These are phyloP conservation scores for Aureobasidium melanogenum DNA, from an alignment of 2,329 filamentous ascomycete species.

Conservation along the genomic window DNA sequence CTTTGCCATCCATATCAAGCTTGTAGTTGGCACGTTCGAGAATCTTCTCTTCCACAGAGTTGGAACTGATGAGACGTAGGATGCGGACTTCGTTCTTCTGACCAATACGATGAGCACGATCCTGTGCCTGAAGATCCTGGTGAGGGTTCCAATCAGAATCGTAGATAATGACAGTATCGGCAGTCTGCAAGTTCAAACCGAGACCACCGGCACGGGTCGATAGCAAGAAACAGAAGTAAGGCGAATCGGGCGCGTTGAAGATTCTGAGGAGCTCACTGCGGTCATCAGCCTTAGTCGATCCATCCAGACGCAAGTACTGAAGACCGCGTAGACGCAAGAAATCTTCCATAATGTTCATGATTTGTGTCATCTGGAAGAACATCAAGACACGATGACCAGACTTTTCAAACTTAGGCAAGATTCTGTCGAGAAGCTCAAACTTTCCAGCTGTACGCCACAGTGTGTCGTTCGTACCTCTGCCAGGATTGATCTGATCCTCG, in stretches of 20 bases:
- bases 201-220: conserved; percentile 97
- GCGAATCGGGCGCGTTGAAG: conserved; percentile 84
- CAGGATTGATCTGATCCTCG: conserved; percentile 94
- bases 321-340: conserved; percentile 78
- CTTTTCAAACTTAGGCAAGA: conserved; percentile 85
- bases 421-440: conserved; percentile 87
- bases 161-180: conserved; percentile 98
- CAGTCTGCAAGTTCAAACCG: conserved; percentile 92
- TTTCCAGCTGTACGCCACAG: conserved; percentile 95
- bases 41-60: conserved; percentile 98
- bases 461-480: conserved; percentile 78
- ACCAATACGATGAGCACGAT: conserved; percentile 99
- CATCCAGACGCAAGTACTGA: conserved; percentile 84
- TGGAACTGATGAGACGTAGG: conserved; percentile 86
- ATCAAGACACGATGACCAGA: conserved; percentile 93
- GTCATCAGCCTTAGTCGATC: conserved; percentile 95
- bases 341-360: conserved; percentile 99
- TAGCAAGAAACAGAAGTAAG: conserved; percentile 97
- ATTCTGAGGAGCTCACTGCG: conserved; percentile 79
- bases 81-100: conserved; percentile 99
- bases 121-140: conserved; percentile 96
- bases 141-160: conserved; percentile 99
- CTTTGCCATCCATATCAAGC: conserved; percentile 98
- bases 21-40: conserved; percentile 94
- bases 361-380: conserved; percentile 99